phyloP scores from a whole-genome alignment of 768 basidiomycete genomes.

The Hypholoma sublateritium region DNA sequence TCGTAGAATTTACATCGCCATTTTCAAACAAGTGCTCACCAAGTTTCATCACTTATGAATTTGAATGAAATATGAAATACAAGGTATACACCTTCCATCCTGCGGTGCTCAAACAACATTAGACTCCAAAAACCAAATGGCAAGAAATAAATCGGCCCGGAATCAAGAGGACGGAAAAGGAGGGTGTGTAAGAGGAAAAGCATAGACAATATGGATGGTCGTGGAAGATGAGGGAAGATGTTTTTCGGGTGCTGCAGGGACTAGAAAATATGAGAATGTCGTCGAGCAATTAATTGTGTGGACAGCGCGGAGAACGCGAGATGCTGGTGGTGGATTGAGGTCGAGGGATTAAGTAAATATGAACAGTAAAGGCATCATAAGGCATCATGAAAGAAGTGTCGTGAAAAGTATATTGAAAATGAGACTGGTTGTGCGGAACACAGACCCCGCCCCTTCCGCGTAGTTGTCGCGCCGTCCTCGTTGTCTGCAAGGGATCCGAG shows the following conservation, averaged over 20 bases:
- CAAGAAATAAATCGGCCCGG: too few relatives aligned
- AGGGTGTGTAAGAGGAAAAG: too few relatives aligned
- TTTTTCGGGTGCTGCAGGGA: background rate
- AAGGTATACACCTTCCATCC: too few relatives aligned
- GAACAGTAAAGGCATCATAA: background rate
- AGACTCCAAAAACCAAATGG: too few relatives aligned
- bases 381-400: background rate
- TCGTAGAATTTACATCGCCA: too few relatives aligned
- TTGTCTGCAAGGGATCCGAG: background rate
- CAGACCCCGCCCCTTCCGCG: background rate
- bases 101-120: too few relatives aligned
- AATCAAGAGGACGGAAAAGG: too few relatives aligned
- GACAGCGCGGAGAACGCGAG: background rate
- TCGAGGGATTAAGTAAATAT: background rate
- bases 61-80: too few relatives aligned
- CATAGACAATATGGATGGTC: too few relatives aligned
- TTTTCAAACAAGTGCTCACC: too few relatives aligned
- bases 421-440: background rate
- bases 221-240: too few relatives aligned
- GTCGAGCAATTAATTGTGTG: slow-evolving; percentile 1
- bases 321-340: background rate
- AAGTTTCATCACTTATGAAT: too few relatives aligned
- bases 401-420: background rate
- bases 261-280: background rate
- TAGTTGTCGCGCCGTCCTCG: background rate